Base-by-base conservation (phyloP, 2,329 filamentous ascomycete genomes). In the Claviceps africana region DNA sequence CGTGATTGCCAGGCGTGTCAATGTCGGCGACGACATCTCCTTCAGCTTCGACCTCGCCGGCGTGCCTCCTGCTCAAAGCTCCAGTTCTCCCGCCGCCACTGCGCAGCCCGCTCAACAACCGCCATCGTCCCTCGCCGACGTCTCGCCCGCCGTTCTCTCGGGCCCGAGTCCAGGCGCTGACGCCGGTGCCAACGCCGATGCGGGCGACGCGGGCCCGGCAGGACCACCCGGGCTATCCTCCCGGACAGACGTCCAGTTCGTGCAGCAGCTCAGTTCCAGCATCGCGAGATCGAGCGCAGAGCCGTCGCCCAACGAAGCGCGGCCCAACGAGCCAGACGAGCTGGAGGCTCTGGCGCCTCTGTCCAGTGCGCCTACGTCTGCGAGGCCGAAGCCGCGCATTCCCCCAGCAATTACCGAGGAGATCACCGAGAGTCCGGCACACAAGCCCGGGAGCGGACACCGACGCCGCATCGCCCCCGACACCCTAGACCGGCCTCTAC, bases 1-100 rank as follows among this genome's bases (percentile, higher is more conserved):
- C 28, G 44, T 17, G 17, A 5, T 11, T 21, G n/a, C 3, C 31
- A 79, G 75, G 58, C 73, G 74, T 58, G 73, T 77, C 53, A 74
- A 82, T 60, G 70, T 83, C 15, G 77, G 72, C 56, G 77, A 83
- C 57, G 77, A 83, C 56, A 72, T 80, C 11, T 78, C 79, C 6
- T 83, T 84, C 60, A 73, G 72, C 15, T 72, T 82, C 58, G 65
- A 73, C 47, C 67, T 78, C 47, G 71, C 69, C 30, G 70, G 69
- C 55, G 64, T 75, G 40, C 62, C 66, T 45, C 59, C 61, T n/a
- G 49, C 31, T 21, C 51, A 45, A 42, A 55, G 51, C 31, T 55
- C 53, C 43, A 55, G 53, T 35, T 55, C 53, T 45, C 53, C 53
- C 9, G 45, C 40, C n/a, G 30, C 33, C n/a, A 35, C 50, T 22